Percentiles rank a stretch among this genome's conserved stretches.
Conservation (phyloP, 2,329 filamentous ascomycete species). For the Phyllosticta citribraziliensis region DNA sequence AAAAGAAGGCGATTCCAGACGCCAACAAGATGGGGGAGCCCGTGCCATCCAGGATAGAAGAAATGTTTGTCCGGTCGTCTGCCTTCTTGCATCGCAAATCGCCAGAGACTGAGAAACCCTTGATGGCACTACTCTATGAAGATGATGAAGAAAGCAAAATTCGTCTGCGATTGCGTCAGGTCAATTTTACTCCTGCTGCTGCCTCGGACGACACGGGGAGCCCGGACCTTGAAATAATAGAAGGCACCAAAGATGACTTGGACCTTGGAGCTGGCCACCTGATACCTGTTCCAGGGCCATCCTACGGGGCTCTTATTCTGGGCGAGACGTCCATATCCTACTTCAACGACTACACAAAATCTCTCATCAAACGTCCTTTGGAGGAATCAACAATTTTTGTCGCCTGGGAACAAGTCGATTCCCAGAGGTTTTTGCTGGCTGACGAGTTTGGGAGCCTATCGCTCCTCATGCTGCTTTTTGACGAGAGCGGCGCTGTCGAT, state of each 20-base stretch:
- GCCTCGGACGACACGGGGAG: conserved; percentile 36
- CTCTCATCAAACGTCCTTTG: conserved; percentile 54
- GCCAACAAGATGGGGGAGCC: conserved; percentile 52
- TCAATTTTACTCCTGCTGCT: conserved; percentile 39
- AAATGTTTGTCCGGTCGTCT: conserved; percentile 57
- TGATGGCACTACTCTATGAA: conserved; percentile 56
- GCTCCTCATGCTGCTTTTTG: conserved; percentile 67
- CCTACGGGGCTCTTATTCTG: conserved; percentile 39
- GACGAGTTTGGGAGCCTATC: conserved; percentile 86
- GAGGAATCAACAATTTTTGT: conserved; percentile 75
- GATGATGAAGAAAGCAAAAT: conserved; percentile 47
- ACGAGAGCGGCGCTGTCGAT: conserved; percentile 52
- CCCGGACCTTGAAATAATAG: conserved; percentile 44
- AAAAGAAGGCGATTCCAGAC: conserved; percentile 41
- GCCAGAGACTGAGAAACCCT: conserved; percentile 40
- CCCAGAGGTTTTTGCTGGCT: conserved; percentile 72
- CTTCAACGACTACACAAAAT: conserved; percentile 65
- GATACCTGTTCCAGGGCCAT: conserved; percentile 50
- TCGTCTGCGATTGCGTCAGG: conserved; percentile 44
- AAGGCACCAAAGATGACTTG: conserved; percentile 43
- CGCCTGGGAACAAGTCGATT: conserved; percentile 81
- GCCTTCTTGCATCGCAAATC: conserved; percentile 52
- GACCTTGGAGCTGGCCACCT: conserved; percentile 52
- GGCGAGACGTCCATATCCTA: conserved; percentile 68
- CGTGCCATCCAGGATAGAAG: conserved; percentile 52